Evolutionary conservation across 2,329 filamentous ascomycete species (phyloP), one percentile per base, ranked within the genome.

Genomic region (Cladophialophora psammophila): DNA sequence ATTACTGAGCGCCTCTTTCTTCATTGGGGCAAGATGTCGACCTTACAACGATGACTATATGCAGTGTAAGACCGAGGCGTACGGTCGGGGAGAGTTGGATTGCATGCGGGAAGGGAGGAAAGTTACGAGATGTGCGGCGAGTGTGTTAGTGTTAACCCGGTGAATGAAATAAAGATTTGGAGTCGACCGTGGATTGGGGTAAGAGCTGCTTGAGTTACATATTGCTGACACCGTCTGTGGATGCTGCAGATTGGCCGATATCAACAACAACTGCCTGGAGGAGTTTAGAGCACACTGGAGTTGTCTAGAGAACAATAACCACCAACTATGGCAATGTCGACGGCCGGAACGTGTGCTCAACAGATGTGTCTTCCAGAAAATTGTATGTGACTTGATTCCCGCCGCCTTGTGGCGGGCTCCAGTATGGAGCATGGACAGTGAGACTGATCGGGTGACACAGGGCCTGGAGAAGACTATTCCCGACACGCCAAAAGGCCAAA

Each of bases 41-140:
- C 85, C 91, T 65, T 99, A 94, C 86, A 98, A 98, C 82, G 95
- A 99, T 85, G 95, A 99, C 83, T 99, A 91, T 84, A 99, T 99
- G 94, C 92, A 96, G 85, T 99, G 95, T 91, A 99, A 99, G 90
- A 92, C 88, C 74, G 93, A 97, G 83, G 90, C 93, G 76, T 90
- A 92, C 70, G 95, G 95, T 75, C 89, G 88, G 81, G 95, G 93
- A 79, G 95, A 99, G 85, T 81, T 96, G 71, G 92, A 97, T 74
- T 99, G 95, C 83, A 83, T 99, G 87, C 94, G 92, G 86, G 95
- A 99, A 84, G 95, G 95, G 65, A 88, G 95, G 80, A 92, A 95
- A 81, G 95, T 99, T 69, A 99, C 95, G 74, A 88, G 95, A 83
- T 99, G 95, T 85, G 95, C 95, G 67, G 90, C 91, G 74, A 96